Base-by-base conservation (phyloP, 768 basidiomycete genomes). In the Scleroderma bovista region DNA sequence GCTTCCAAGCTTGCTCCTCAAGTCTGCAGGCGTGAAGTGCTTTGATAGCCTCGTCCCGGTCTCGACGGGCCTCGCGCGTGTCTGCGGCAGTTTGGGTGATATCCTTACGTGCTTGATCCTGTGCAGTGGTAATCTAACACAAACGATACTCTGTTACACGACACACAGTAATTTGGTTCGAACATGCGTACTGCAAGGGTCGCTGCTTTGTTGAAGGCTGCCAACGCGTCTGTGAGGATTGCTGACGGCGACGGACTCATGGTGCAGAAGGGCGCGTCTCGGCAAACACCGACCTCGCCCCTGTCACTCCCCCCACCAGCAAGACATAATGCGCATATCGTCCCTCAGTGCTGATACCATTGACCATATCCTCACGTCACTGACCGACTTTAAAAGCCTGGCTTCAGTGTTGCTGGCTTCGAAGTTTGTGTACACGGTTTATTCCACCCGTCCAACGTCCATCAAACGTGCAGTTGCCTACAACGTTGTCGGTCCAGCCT, bases 41-140 rank as follows among this genome's bases (percentile, higher is more conserved):
- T 24, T 76, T 75, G 13, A 79, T 39, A 0, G 72, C 71, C 10
- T 75, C 72, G 45, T 76, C 76, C 37, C 80, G 76, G 57, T 83
- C 79, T 13, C 64, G 57, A 44, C 72, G 71, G 17, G 78, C 75
- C 34, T 76, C 74, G 37, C 70, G 72, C 15, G 70, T 57, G 29
- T 84, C 79, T 6, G 70, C 56, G 34, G 65, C 54, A 11, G 76
- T 73, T 41, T 74, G 75, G 45, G 76, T 69, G 53, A 83, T 71
- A 54, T 84, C 79, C 36, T 68, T 64, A 53, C 75, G 75, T 4
- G 78, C 72, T 48, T 78, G 75, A n/a, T 75, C 74, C 52, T 86
- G 82, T 16, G 78, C 70, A 32, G 75, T 70, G 13, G 75, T 70
- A 50, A 84, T 71, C 84, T 86, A 43, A 10, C 23, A 23, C 16